Evolutionary conservation across 2,329 filamentous ascomycete genomes (phyloP).

Genomic region (Phialophora chinensis): DNA sequence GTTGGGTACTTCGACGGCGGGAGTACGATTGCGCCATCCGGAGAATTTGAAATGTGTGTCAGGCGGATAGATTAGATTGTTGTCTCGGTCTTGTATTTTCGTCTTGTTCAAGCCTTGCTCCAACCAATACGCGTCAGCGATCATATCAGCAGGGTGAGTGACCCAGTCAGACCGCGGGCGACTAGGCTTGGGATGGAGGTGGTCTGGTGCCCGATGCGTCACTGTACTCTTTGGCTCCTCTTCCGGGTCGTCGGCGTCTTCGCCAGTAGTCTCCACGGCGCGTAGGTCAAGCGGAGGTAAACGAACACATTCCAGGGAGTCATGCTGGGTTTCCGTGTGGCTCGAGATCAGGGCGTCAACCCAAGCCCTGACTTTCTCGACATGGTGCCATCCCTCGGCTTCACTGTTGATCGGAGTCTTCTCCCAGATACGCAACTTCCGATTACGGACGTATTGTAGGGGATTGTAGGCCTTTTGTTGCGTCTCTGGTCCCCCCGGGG

Average conservation of each 20-base stretch:
- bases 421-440: constrained; percentile 81
- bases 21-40: constrained; percentile 39
- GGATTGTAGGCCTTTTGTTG: constrained; percentile 77
- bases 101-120: constrained; percentile 81
- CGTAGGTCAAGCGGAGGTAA: constrained; percentile 50
- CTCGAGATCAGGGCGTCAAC: constrained; percentile 70
- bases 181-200: constrained; percentile 60
- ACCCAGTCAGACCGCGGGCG: constrained; percentile 84
- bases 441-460: constrained; percentile 88
- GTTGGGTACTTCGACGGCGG: constrained; percentile 31
- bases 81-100: constrained; percentile 79
- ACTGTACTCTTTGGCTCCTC: constrained; percentile 45
- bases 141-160: constrained; percentile 79
- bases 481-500: constrained; percentile 42
- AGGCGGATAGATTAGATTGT: constrained; percentile 68
- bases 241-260: constrained; percentile 37
- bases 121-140: constrained; percentile 90
- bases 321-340: constrained; percentile 51
- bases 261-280: constrained; percentile 35
- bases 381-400: constrained; percentile 76
- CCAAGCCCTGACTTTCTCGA: constrained; percentile 75
- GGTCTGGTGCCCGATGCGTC: constrained; percentile 40
- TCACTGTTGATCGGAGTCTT: constrained; percentile 75
- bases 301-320: constrained; percentile 52
- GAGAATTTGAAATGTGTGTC: constrained; percentile 40